Base-by-base conservation (phyloP, 2,329 filamentous ascomycete genomes). In the Lasiodiplodia sp. region DNA sequence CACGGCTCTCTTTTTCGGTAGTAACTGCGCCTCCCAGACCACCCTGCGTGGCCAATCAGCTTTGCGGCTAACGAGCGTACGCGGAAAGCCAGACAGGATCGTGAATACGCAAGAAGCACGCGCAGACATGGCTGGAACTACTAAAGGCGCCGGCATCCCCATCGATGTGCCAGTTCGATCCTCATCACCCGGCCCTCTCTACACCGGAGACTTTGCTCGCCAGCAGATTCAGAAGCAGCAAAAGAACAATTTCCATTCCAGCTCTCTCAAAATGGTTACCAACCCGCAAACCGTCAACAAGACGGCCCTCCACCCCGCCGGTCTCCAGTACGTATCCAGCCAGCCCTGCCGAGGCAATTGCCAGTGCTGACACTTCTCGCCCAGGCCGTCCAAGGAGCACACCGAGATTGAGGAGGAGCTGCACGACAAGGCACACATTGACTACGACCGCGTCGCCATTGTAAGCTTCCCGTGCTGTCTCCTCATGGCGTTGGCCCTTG, bases 391-490 rank as follows among this genome's bases (percentile, higher is more conserved):
- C 11, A 86, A 90, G 78, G 92, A 96, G 80, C 95, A 97, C 88
- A 98, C 96, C 56, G 96, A 98, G 82, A 90, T 99, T 73, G 94
- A 99, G 85, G 94, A 98, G 85, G 93, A 97, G 82, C 92, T 99
- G 71, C 94, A 98, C 83, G 93, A 97, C 83, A 94, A 91, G 79
- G 96, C 96, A 74, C 95, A 99, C 87, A 99, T 99, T 79, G 96
- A 99, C 87, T 99, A 98, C 82, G 92, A 98, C 84, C 92, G 94
- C 79, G 96, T 99, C 78, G 93, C 96, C 72, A 99, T 99, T 86
- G 94, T 97, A 88, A 82, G 92, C 71, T 62, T 62, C 69, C 57
- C 60, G 18, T 44, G 8, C 52, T 21, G 23, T 38, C 11, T 49
- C 34, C 21, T n/a, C 37, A 37, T 47, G 49, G 55, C 23, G 49